Base-by-base conservation (phyloP, 2,329 filamentous ascomycete genomes). In the Escovopsis sp. region DNA sequence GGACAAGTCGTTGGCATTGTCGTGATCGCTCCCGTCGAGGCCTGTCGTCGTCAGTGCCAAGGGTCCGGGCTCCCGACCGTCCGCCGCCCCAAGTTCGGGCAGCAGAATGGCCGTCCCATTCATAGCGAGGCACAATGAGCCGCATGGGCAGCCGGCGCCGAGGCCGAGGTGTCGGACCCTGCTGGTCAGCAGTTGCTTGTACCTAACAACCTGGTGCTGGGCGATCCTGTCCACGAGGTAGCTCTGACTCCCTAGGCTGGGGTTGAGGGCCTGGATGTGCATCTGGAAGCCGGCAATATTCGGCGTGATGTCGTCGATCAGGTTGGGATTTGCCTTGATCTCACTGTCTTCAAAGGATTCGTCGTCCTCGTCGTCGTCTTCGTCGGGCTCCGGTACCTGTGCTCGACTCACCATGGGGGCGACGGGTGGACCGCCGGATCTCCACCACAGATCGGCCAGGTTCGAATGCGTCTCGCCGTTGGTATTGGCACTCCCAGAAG, bases 171-270 rank as follows among this genome's bases (percentile, higher is more conserved):
- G 86, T 46, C 79, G 79, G 37, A 83, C 65, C 49, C 75, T 79
- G 41, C 68, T 62, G 27, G 74, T 76, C 21, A 88, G 63, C 13
- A 94, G 62, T 19, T 72, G 71, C 54, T 87, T 90, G 56, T 87
- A 93, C 37, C 86, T 73, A 39, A 75, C 64, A 32, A 79, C 63
- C 53, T 94, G 84, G 48, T 93, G 85, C 43, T 83, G 72, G 0
- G 81, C 82, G 45, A 94, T 80, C 31, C 86, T 76, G 21, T 90
- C 80, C 12, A 88, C 71, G 43, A 94, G 65, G 54, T 75, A 77
- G 23, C 48, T 58, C 46, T 70, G 66, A 4, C 49, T 66, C 8
- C 43, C 62, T 38, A 93, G 62, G 10, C 66, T 61, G n/a, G 84
- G 83, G 48, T 92, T 92, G 30, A 92, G 59, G 39, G 71, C 67